Conservation (phyloP, 352 stramenopile species). For the Chrysophaeum taylorii region DNA sequence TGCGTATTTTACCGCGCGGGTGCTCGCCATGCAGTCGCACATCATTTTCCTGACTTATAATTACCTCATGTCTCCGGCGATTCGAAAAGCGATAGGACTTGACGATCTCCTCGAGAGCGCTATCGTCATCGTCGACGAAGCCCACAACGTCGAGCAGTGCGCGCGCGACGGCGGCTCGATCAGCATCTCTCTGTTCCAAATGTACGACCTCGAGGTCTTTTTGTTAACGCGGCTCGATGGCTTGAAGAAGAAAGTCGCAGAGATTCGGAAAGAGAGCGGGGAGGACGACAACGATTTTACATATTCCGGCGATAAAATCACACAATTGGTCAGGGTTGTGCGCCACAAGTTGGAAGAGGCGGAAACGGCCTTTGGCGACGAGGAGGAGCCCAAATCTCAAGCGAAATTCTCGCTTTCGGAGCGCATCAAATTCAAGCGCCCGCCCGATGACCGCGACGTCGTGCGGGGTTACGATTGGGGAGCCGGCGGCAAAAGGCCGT, state of each 20-base stretch:
- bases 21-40: neutral
- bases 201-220: neutral
- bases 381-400: no score
- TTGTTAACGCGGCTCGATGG: no score
- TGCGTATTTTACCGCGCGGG: neutral
- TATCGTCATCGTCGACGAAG: conserved; percentile 12
- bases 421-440: no score
- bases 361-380: no score
- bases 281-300: no score
- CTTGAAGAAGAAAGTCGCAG: no score
- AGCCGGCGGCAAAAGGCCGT: neutral
- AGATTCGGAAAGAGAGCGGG: no score
- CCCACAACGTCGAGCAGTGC: conserved; percentile 6
- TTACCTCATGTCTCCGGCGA: neutral
- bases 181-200: neutral
- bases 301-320: no score
- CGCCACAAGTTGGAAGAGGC: no score
- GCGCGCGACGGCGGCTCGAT: conserved; percentile 3
- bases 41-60: conserved; percentile 8
- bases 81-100: neutral
- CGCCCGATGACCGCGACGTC: neutral
- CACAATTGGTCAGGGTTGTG: no score
- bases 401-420: no score
- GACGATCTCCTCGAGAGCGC: conserved; percentile 1
- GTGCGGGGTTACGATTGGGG: conserved; percentile 1